Conservation (phyloP, 163 green algal species). For the Picocystis sp. region DNA sequence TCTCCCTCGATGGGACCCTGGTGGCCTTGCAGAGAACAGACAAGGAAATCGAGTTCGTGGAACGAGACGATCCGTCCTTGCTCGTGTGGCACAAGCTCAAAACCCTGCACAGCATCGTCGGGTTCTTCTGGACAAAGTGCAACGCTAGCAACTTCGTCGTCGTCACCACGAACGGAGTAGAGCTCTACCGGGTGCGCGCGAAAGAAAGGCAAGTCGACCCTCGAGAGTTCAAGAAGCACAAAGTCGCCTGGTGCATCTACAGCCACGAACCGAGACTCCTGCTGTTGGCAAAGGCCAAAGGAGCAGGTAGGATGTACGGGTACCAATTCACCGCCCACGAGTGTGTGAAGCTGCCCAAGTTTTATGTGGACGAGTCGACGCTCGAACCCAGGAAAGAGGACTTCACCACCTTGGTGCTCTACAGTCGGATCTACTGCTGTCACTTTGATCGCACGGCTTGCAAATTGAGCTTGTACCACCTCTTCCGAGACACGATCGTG, state of each 20-base stretch:
- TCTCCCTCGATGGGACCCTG: too few relatives aligned
- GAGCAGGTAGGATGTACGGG: constrained; percentile 1
- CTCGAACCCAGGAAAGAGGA: constrained; percentile 1
- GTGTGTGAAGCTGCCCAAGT: constrained; percentile 16
- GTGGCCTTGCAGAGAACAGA: too few relatives aligned
- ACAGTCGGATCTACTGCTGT: constrained; percentile 20
- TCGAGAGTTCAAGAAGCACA: constrained; percentile 10
- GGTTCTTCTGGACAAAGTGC: constrained; percentile 20
- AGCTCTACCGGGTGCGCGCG: constrained; percentile 10
- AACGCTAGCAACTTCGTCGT: constrained; percentile 17
- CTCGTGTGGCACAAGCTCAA: too few relatives aligned
- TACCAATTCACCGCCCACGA: constrained; percentile 14
- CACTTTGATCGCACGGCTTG: constrained; percentile 14
- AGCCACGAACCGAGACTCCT: constrained; percentile 16
- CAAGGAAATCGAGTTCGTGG: too few relatives aligned
- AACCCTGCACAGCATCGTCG: constrained; percentile 11
- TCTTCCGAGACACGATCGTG: constrained; percentile 17
- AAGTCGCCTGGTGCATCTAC: constrained; percentile 17
- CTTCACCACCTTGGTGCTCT: constrained; percentile 17
- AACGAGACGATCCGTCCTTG: too few relatives aligned
- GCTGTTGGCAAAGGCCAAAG: constrained; percentile 6
- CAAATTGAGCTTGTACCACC: constrained; percentile 18
- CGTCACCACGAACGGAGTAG: constrained; percentile 16
- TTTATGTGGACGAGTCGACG: constrained; percentile 12
- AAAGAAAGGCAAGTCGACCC: constrained; percentile 5